Percentiles rank a stretch among this genome's conserved stretches.
Evolutionary conservation across 1,139 yeast genomes (phyloP).

Genomic region (Suhomyces coccinellae): DNA sequence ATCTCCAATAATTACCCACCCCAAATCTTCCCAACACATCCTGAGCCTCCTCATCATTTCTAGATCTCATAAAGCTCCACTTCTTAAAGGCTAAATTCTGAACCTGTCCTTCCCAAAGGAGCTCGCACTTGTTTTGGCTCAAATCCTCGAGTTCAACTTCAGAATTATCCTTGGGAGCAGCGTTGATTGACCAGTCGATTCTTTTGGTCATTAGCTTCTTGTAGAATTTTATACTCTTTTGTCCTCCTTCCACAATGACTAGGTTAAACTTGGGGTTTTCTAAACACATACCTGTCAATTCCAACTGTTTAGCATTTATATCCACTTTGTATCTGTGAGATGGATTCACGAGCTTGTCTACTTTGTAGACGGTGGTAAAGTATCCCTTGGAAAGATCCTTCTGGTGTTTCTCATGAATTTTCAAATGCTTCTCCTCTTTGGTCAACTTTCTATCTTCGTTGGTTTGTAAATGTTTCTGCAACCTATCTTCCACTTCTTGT

Average conservation of each 20-base stretch:
- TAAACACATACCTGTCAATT: constrained; percentile 58
- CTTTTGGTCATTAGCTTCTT: constrained; percentile 61
- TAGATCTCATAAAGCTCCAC: constrained; percentile 59
- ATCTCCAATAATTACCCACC: constrained; percentile 63
- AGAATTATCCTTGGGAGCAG: constrained; percentile 25
- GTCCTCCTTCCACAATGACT: constrained; percentile 73
- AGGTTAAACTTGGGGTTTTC: constrained; percentile 50
- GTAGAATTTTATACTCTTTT: constrained; percentile 58
- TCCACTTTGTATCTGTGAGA: constrained; percentile 74
- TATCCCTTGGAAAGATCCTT: constrained; percentile 49
- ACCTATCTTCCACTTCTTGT: constrained; percentile 66
- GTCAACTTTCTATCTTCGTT: constrained; percentile 66
- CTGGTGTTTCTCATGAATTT: constrained; percentile 48
- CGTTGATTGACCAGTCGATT: constrained; percentile 66
- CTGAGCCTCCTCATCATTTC: constrained; percentile 55
- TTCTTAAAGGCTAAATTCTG: constrained; percentile 52
- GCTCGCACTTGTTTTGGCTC: constrained; percentile 46
- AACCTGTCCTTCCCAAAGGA: constrained; percentile 80
- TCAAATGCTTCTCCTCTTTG: constrained; percentile 55
- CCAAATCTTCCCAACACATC: constrained; percentile 51
- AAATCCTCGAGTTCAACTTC: constrained; percentile 11
- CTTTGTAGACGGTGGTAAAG: constrained; percentile 58
- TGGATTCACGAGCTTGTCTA: constrained; percentile 57
- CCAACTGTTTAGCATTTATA: constrained; percentile 73
- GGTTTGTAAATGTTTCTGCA: constrained; percentile 54